phyloP scores from a whole-genome alignment of 78 protist genomes.

The Dictyostelium capitatum region DNA sequence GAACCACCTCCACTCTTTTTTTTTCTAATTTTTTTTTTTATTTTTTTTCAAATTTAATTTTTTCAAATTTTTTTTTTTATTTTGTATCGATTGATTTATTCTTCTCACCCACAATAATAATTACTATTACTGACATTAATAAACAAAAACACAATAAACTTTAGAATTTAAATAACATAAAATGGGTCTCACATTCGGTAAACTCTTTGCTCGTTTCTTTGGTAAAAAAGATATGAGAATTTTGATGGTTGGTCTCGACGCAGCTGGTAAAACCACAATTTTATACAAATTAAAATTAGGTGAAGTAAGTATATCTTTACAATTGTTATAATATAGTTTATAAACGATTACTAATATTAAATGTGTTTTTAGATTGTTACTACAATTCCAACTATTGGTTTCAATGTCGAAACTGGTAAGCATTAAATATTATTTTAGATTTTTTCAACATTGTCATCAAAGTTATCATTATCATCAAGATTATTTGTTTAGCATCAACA shows the following conservation, averaged over 20 bases:
- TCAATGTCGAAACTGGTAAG: constrained; percentile 80
- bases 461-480: no score
- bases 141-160: constrained; percentile 49
- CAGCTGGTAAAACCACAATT: constrained; percentile 93
- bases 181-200: constrained; percentile 47
- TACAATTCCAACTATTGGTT: constrained; percentile 89
- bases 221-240: constrained; percentile 92
- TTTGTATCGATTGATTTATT: no score
- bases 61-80: no score
- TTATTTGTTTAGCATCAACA: no score
- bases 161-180: constrained; percentile 82
- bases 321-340: no score
- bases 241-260: constrained; percentile 98
- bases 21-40: no score
- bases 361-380: constrained; percentile 12
- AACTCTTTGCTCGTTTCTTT: constrained; percentile 67
- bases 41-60: no score
- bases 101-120: no score
- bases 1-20: no score
- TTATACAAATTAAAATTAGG: constrained; percentile 81
- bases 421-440: no score
- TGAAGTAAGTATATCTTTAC: constrained; percentile 39
- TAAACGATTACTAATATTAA: neutral
- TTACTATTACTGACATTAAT: no score
- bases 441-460: no score